Conservation (phyloP, 257 asterid genomes). For the Solanum medicagineum region DNA sequence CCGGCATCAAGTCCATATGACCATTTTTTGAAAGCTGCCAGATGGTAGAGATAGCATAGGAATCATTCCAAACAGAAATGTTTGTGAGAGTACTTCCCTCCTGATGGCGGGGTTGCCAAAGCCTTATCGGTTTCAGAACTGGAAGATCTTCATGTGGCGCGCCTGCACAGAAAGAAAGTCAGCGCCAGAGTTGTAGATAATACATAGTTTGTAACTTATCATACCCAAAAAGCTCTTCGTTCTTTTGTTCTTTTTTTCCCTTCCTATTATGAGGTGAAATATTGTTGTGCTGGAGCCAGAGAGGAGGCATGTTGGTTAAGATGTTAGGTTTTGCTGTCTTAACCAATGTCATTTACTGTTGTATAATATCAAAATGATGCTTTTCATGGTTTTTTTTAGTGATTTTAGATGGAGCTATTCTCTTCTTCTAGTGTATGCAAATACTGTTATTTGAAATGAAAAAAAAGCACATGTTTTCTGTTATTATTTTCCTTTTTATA, state of each 20-base stretch:
- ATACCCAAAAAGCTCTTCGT: conserved; percentile 9
- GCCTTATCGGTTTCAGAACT: not conserved
- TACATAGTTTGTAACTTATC: conserved; percentile 7
- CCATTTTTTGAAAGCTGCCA: conserved; percentile 83
- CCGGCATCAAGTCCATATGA: conserved; percentile 83
- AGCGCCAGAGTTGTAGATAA: not conserved
- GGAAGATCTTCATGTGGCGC: not conserved
- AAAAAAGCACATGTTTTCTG: not conserved
- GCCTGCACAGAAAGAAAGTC: not conserved
- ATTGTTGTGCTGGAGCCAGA: not conserved
- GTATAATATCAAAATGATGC: not conserved
- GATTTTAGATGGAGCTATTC: not conserved
- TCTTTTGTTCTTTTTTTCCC: conserved; percentile 4
- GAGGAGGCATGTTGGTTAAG: conserved; percentile 7
- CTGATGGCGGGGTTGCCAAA: not conserved
- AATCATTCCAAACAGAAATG: not conserved
- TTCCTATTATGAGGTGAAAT: not conserved
- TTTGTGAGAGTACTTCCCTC: not conserved
- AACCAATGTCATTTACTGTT: not conserved
- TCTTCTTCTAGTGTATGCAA: not conserved
- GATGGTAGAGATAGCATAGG: conserved; percentile 37
- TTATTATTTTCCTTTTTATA: not conserved
- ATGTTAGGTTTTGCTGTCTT: not conserved
- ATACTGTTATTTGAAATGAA: not conserved
- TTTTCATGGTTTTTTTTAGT: not conserved